Evolutionary conservation across 805 yeast genomes (phyloP), one percentile per base, ranked within the genome.

Genomic region (Spathaspora hagerdaliae): DNA sequence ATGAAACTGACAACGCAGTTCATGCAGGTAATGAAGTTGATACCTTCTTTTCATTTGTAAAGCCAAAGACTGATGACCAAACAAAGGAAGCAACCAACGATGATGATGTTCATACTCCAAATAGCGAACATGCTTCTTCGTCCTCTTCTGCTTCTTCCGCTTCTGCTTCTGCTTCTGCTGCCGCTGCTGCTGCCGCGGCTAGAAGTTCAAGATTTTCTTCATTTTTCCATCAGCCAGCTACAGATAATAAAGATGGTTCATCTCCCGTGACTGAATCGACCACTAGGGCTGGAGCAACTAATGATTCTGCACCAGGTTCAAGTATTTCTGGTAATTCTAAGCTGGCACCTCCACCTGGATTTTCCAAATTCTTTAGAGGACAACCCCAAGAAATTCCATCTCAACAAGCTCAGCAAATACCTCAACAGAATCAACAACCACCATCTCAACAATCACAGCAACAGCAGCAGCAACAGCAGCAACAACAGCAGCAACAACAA

Each of bases 1-100:
- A 46, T 2, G 53, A 42, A 6, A 51, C 53, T 5, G 58, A 51
- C 15, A 38, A 41, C n/a, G 57, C 60, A 7, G 65, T 65, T 27
- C 70, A 67, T 47, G 57, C 60, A 7, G 67, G 67, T 27, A 73
- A 69, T 48, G 74, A 70, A 27, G 74, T 67, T 13, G 77, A 71
- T 51, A 73, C 64, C 53, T 65, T 74, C 56, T 67, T 68, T 53
- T 65, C 75, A 13, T 68, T 67, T 56, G 67, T 65, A 26, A 65
- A 63, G 14, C 70, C 72, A 15, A 62, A 62, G 37, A 41, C 51
- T 19, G 46, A 35, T 9, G 51, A 43, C 13, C 27, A 33, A 24
- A 52, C 39, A 3, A 44, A 42, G n/a, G 39, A 46, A 13, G 26
- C 41, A n/a, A 38, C 12, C 27, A 13, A 36, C 15, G 44, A 19